These are phyloP conservation scores for Leavenworthia alabamica DNA, from an alignment of 345 rosid species.

Conservation along the genomic window DNA sequence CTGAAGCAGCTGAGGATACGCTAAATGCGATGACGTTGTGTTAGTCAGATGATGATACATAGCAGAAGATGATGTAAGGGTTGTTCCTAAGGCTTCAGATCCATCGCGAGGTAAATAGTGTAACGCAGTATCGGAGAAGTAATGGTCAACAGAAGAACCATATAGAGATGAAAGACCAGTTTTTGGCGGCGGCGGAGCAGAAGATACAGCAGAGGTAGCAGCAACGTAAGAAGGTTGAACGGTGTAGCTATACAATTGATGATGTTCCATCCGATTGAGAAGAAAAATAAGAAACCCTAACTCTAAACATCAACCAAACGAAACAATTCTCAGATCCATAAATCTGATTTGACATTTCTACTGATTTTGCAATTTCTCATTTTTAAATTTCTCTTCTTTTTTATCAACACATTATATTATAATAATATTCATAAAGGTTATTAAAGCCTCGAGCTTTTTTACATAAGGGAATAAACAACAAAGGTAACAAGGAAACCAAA, in stretches of 20 bases:
- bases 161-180: conserved; percentile 22
- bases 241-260: conserved; percentile 36
- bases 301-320: background rate
- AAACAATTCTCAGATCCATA: conserved; percentile 9
- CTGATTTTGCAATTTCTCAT: conserved; percentile 4
- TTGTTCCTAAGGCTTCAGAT: conserved; percentile 23
- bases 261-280: conserved; percentile 39
- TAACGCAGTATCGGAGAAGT: conserved; percentile 21
- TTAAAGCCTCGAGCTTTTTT: background rate
- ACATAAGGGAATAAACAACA: conserved; percentile 35
- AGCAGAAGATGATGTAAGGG: conserved; percentile 22
- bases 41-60: conserved; percentile 33
- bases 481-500: conserved; percentile 61
- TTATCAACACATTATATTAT: too few species aligned
- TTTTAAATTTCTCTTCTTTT: background rate
- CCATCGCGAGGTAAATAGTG: conserved; percentile 26
- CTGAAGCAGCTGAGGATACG: conserved; percentile 32
- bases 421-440: too few species aligned
- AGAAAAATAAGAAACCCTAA: conserved; percentile 26
- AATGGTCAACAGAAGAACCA: conserved; percentile 23
- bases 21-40: conserved; percentile 28
- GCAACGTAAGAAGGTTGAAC: conserved; percentile 25
- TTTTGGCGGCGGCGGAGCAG: conserved; percentile 20
- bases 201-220: conserved; percentile 22
- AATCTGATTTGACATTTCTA: conserved; percentile 14